Evolutionary conservation across 1,284 basidiomycete genomes (phyloP), one percentile per base, ranked within the genome.

Genomic region (Leccinum subspadiceum): DNA sequence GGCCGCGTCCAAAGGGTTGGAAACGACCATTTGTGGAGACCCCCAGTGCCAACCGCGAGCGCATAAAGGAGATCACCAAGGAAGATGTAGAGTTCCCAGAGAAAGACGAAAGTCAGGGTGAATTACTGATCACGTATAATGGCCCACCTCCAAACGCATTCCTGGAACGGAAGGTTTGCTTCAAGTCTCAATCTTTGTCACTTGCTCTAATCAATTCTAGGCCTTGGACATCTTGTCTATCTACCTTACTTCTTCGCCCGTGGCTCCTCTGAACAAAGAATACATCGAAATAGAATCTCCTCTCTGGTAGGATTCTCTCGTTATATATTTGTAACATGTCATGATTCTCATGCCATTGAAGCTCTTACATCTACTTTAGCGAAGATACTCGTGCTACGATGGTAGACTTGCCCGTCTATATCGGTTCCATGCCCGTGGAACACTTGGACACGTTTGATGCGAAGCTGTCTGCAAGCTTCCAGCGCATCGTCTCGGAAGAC

Each of bases 1-100:
- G 89, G 12, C 75, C 82, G 50, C 81, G 78, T 51, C 92, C 96
- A 1, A 67, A 77, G 2, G 92, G 87, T 9, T 99, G 96, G 96
- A 93, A 92, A 67, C 86, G 96, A 12, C 97, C 97, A 0, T 99
- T 99, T 70, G 69, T 98, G 20, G 95, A 98, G 77, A 96, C 96
- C 0, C 67, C 85, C 1, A 94, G 91, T 62, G 85, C 89, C 1
- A 73, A 79, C 12, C 81, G 90, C 9, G 79, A 82, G 4, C 81
- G 82, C 5, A 82, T 93, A 26, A 59, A 79, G 8, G 72, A 83
- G 62, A 81, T 84, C 2, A 71, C 80, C 53, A 85, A 83, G 62
- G 83, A 88, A 60, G 80, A 82, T 0, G 86, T 98, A 33, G 92
- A 96, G 67, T 99, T 99, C 70, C 97, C 97, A n/a, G 97, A 98